Conservation (phyloP, 1,284 basidiomycete genomes). For the Cutaneotrichosporon cavernicola region DNA sequence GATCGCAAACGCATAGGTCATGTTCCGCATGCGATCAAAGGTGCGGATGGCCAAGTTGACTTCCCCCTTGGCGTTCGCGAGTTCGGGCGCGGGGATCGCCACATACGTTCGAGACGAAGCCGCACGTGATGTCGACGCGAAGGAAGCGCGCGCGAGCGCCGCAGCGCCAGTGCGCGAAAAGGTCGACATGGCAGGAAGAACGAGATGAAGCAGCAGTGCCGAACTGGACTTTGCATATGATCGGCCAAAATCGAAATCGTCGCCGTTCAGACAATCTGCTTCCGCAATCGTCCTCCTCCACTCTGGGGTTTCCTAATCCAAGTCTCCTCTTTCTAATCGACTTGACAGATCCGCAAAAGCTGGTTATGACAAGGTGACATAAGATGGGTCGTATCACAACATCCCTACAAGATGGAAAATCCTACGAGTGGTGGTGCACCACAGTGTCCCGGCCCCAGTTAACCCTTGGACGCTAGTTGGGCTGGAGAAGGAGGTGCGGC, state of each 20-base stretch:
- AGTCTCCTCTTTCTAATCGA: not conserved
- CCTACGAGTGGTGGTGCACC: not conserved
- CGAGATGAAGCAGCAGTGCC: not conserved
- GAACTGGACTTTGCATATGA: not conserved
- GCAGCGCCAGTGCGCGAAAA: not conserved
- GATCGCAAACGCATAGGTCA: conserved; percentile 35
- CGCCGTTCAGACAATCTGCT: not conserved
- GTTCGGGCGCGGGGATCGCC: conserved; percentile 34
- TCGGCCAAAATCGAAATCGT: conserved; percentile 10
- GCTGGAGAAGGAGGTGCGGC: not conserved
- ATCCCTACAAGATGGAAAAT: conserved; percentile 8
- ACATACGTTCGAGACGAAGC: conserved; percentile 6
- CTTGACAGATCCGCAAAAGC: not conserved
- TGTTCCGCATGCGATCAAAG: conserved; percentile 24
- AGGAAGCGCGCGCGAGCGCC: not conserved
- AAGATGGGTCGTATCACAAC: conserved; percentile 8
- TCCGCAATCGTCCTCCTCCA: not conserved
- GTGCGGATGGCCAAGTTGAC: conserved; percentile 28
- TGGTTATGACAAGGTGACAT: not conserved
- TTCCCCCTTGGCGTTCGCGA: conserved; percentile 24
- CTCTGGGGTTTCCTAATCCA: not conserved
- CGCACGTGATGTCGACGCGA: conserved; percentile 12
- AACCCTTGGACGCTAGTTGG: not conserved
- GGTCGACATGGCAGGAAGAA: conserved; percentile 3
- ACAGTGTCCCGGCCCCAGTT: not conserved